A percentile compares a stretch with the other conserved stretches of the same genome.
Evolutionary conservation across 805 yeast genomes (phyloP).

Genomic region (Suhomyces pyralidae): DNA sequence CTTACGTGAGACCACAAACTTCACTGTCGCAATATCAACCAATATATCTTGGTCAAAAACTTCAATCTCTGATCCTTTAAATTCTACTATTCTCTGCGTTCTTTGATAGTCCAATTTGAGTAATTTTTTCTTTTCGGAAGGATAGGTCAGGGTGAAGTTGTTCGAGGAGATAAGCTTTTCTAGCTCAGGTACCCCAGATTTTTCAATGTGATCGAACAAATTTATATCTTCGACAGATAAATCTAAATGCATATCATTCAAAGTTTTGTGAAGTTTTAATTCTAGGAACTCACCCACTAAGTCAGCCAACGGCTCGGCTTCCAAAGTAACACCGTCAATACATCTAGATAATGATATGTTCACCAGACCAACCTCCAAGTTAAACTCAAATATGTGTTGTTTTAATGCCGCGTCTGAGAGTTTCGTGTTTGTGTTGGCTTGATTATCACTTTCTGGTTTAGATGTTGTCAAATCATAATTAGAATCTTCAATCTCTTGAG

Average conservation of each 20-base stretch:
- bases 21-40: slow-evolving; percentile 73
- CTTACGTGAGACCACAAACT: slow-evolving; percentile 70
- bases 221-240: slow-evolving; percentile 62
- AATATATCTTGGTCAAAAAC: slow-evolving; percentile 75
- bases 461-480: not conserved
- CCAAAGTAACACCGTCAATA: slow-evolving; percentile 55
- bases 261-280: slow-evolving; percentile 58
- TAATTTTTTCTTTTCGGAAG: slow-evolving; percentile 37
- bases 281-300: slow-evolving; percentile 63
- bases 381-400: slow-evolving; percentile 71
- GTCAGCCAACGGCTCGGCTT: slow-evolving; percentile 67
- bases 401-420: slow-evolving; percentile 16
- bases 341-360: slow-evolving; percentile 66
- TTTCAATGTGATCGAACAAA: slow-evolving; percentile 72
- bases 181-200: slow-evolving; percentile 58
- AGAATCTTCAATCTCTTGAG: slow-evolving; percentile 19
- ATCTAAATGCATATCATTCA: slow-evolving; percentile 61
- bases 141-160: slow-evolving; percentile 38
- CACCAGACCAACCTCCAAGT: slow-evolving; percentile 64
- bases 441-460: not conserved
- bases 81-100: slow-evolving; percentile 55
- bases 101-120: slow-evolving; percentile 60
- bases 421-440: not conserved
- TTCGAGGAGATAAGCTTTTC: slow-evolving; percentile 69
- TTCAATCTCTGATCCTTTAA: slow-evolving; percentile 53